Conservation (phyloP, 1,284 basidiomycete species). For the Sparassis latifolia region DNA sequence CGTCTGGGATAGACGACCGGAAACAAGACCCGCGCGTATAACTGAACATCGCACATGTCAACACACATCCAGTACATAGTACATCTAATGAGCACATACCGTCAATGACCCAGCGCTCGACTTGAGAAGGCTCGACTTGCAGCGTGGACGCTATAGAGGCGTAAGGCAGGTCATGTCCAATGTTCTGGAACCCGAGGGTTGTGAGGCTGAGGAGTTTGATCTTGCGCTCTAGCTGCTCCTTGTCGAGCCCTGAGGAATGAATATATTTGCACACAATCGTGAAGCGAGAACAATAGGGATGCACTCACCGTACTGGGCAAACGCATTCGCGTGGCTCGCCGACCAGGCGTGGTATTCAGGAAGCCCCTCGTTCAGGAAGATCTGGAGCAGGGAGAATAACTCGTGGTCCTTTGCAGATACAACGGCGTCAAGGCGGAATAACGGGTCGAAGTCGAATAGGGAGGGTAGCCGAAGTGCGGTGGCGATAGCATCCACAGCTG, state of each 20-base stretch:
- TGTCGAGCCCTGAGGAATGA: slow-evolving; percentile 39
- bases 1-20: slow-evolving; percentile 84
- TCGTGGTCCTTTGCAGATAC: slow-evolving; percentile 63
- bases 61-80: background rate
- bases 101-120: slow-evolving; percentile 92
- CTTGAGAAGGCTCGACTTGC: slow-evolving; percentile 60
- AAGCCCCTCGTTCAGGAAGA: slow-evolving; percentile 68
- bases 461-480: slow-evolving; percentile 64
- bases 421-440: slow-evolving; percentile 73
- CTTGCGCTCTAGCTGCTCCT: slow-evolving; percentile 66
- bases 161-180: slow-evolving; percentile 76
- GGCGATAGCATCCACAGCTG: slow-evolving; percentile 58
- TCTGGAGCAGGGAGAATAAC: slow-evolving; percentile 61
- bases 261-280: background rate
- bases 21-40: slow-evolving; percentile 78
- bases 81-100: slow-evolving; percentile 39
- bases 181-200: slow-evolving; percentile 70
- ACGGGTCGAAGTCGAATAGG: slow-evolving; percentile 76
- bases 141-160: slow-evolving; percentile 64
- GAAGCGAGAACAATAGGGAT: too few species aligned
- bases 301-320: slow-evolving; percentile 56
- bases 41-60: slow-evolving; percentile 37
- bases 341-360: slow-evolving; percentile 63
- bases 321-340: slow-evolving; percentile 39
- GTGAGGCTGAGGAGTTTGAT: slow-evolving; percentile 78